Evolutionary conservation across 768 basidiomycete genomes (phyloP), one percentile per base, ranked within the genome.

Genomic region (Suillus fuscotomentosus): DNA sequence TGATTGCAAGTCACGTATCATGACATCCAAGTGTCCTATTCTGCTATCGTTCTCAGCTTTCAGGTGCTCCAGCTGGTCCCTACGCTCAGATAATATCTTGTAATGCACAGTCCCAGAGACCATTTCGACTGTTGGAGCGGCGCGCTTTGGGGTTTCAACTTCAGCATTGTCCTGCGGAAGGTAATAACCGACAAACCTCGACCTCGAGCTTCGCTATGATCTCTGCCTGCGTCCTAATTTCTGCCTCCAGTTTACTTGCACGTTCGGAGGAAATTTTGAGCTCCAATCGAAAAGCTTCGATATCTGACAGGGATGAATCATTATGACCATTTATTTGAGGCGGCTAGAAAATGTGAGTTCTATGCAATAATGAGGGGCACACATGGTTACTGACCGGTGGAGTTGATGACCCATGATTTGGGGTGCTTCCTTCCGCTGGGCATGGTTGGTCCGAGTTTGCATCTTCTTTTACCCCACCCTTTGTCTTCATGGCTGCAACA

Each of bases 301-400:
- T 69, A 59, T 84, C 82, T 65, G 71, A 75, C 54, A 79, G 43
- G 78, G 75, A 48, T 81, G 69, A 50, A 62, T 80, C 79, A 61
- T 78, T 74, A 31, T 78, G 72, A 34, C 80, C 81, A 66, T 84
- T 83, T 20, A 68, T 42, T 60, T 75, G 77, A 39, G 72, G 70
- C 57, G 73, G 82, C 88, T 90, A 72, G 38, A 69, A 62, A 38
- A 69, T 17, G 80, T 89, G 81, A 76, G 66, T 11, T n/a, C 22
- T 20, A 60, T 38, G n/a, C 2, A n/a, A 47, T 20, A 22, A 73
- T 69, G 68, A 54, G 69, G 71, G 8, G 6, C 34, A 27, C 34
- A 43, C 59, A 78, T 81, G 79, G 80, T 81, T 82, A 89, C 90
- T 86, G 84, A 91, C 90, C 81, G 79, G 83, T 76, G 88, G 86